These are phyloP conservation scores for Mediolabrus comicus DNA, from an alignment of 108 stramenopile genomes.

Conservation along the genomic window DNA sequence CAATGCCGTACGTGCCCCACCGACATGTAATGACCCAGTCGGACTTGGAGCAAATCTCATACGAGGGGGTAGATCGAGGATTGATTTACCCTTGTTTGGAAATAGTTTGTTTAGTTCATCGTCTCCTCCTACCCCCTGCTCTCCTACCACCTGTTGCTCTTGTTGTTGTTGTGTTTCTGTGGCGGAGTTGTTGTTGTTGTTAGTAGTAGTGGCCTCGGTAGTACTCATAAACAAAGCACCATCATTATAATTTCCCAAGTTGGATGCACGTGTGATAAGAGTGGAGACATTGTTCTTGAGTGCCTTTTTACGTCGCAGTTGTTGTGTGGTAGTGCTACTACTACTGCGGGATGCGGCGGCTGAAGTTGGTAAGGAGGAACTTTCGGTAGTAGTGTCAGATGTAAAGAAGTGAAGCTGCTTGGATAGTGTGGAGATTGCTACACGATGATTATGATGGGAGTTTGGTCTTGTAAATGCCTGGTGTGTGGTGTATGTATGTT, in stretches of 20 bases:
- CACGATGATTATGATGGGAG: neutral
- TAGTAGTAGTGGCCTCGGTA: constrained; percentile 3
- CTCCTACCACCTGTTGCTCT: no score
- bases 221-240: constrained; percentile 15
- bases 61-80: constrained; percentile 64
- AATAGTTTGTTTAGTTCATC: constrained; percentile 44
- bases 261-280: constrained; percentile 1
- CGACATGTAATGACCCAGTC: constrained; percentile 94
- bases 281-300: neutral
- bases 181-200: neutral
- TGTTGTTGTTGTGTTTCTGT: neutral
- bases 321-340: neutral
- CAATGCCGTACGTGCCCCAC: constrained; percentile 95
- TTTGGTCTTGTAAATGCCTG: neutral
- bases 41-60: constrained; percentile 96
- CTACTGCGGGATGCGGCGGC: no score
- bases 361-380: neutral
- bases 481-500: neutral
- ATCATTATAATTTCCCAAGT: neutral
- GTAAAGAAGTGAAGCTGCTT: neutral
- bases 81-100: constrained; percentile 65
- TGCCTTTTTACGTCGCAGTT: neutral
- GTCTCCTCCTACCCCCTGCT: no score
- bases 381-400: neutral
- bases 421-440: neutral